Evolutionary conservation across 495 filamentous ascomycete species (phyloP), one percentile per base, ranked within the genome.

Genomic region (Letharia columbiana): DNA sequence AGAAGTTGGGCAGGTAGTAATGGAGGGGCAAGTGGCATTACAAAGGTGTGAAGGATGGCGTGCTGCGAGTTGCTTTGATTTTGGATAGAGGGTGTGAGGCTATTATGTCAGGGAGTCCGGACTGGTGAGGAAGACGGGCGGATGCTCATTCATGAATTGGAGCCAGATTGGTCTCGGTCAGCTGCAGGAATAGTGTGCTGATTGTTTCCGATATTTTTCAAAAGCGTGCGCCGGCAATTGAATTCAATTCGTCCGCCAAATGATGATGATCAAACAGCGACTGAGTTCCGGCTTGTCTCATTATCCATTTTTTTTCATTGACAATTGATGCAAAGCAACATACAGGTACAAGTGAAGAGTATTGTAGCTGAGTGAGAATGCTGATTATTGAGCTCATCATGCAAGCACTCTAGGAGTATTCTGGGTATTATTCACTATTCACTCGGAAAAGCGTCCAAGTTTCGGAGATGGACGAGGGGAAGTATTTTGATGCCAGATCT

Each of bases 191-290:
- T 23, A 50, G n/a, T 13, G 20, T 28, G 47, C 8, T 50, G 50
- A 54, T 12, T 31, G 11, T 54, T 54, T 28, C 11, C 11, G 9
- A 11, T 50, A 28, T 28, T 28, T 49, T 23, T 2, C 5, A 31
- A 35, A 56, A 8, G 52, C 52, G 28, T 56, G 52, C 28, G 52
- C 52, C 0, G 52, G 31, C 28, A 35, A 18, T n/a, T 18, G 52
- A 56, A 35, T 56, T 56, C 52, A 35, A 56, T 56, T 56, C 52
- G 52, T 35, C 31, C 52, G 52, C 31, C 31, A 56, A 33, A 20
- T 11, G 1, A 47, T 13, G 3, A 20, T 42, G 12, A 28, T 28
- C 23, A 28, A 28, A 28, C 23, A 28, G 23, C 23, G 23, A 28
- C 23, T 28, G 23, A 28, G 23, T 28, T 28, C 23, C 23, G 23